Conservation (phyloP, 805 yeast genomes). For the Candida nanaspora region DNA sequence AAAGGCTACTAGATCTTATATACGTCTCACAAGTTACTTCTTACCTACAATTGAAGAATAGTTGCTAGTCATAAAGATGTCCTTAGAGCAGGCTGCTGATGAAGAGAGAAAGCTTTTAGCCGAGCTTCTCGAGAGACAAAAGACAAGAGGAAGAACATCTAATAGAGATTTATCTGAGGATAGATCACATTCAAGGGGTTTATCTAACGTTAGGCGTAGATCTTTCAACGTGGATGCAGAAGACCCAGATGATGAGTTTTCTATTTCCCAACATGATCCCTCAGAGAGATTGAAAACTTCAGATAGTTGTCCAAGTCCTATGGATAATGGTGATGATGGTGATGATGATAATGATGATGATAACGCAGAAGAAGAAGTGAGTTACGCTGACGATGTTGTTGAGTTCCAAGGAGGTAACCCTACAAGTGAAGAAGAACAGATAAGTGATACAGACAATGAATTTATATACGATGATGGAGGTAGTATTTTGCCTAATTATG, state of each 20-base stretch:
- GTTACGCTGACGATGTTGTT: slow-evolving; percentile 10
- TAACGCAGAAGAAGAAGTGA: slow-evolving; percentile 7
- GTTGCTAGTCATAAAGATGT: too few relatives aligned
- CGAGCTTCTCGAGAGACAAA: slow-evolving; percentile 23
- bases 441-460: slow-evolving; percentile 53
- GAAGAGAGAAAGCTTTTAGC: slow-evolving; percentile 25
- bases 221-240: slow-evolving; percentile 17
- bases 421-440: slow-evolving; percentile 51
- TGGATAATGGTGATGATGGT: slow-evolving; percentile 2
- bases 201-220: slow-evolving; percentile 13
- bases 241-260: slow-evolving; percentile 38
- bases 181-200: slow-evolving; percentile 14
- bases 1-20: too few relatives aligned
- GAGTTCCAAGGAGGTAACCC: slow-evolving; percentile 4
- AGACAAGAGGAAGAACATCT: slow-evolving; percentile 10
- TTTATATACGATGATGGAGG: slow-evolving; percentile 59
- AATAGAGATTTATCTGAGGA: slow-evolving; percentile 1
- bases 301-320: too few relatives aligned
- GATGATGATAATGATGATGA: slow-evolving; percentile 12
- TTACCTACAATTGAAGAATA: too few relatives aligned
- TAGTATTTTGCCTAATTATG: slow-evolving; percentile 49
- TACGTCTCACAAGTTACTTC: too few relatives aligned
- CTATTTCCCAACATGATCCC: slow-evolving; percentile 68
- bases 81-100: slow-evolving; percentile 26
- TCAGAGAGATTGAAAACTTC: slow-evolving; percentile 45